Percentiles rank a stretch among this genome's conserved stretches.
Evolutionary conservation across 148 eudicot genomes (phyloP).

Genomic region (Vaccinium myrtillus): DNA sequence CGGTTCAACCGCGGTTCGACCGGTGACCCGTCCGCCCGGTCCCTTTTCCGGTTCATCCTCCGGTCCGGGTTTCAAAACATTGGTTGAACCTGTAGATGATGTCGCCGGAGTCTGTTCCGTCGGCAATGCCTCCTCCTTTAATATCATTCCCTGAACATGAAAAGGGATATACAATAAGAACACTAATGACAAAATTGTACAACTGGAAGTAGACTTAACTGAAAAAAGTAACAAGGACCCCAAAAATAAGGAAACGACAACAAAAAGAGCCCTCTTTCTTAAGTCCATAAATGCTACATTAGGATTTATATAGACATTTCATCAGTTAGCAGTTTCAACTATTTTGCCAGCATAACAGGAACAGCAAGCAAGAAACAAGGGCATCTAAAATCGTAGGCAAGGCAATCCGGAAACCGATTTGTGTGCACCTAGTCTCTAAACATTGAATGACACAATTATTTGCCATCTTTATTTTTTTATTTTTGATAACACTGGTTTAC

Average conservation of each 20-base stretch:
- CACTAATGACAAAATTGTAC: not conserved
- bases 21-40: too few species aligned
- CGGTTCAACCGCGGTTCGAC: too few species aligned
- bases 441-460: not conserved
- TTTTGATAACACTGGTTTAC: too few species aligned
- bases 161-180: not conserved
- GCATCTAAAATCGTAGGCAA: not conserved
- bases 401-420: not conserved
- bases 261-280: not conserved
- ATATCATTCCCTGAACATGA: slow-evolving; percentile 3
- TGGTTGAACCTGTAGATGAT: too few species aligned
- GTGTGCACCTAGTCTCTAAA: not conserved
- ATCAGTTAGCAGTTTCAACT: not conserved
- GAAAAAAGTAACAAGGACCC: not conserved
- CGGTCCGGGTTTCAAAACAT: too few species aligned
- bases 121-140: too few species aligned
- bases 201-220: not conserved
- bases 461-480: not conserved
- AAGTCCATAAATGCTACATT: not conserved
- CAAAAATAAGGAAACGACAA: not conserved
- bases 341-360: too few species aligned
- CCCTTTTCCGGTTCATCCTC: too few species aligned
- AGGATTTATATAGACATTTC: not conserved
- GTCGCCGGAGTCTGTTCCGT: too few species aligned
- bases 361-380: not conserved